Evolutionary conservation across 495 filamentous ascomycete species (phyloP).

Genomic region (Jackrogersella minutella): DNA sequence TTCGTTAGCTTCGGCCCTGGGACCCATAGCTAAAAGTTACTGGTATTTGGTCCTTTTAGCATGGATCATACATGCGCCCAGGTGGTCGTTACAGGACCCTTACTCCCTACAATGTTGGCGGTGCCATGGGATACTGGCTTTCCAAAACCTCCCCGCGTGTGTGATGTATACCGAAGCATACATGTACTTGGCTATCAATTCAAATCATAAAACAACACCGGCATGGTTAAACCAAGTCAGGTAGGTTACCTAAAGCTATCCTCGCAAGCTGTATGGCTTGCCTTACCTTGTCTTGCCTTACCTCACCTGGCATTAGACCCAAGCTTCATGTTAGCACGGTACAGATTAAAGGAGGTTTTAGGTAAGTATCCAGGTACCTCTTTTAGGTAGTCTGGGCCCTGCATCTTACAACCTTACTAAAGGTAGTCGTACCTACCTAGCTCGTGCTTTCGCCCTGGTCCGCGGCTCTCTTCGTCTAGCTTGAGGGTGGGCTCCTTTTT

Average conservation of each 20-base stretch:
- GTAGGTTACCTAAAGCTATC: conserved; percentile 6
- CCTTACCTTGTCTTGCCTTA: conserved; percentile 35
- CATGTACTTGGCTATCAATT: conserved; percentile 9
- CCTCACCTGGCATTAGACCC: conserved; percentile 33
- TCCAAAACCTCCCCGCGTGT: conserved; percentile 4
- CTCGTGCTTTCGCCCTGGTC: conserved; percentile 39
- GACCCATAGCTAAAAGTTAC: conserved; percentile 30
- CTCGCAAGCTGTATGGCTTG: conserved; percentile 22
- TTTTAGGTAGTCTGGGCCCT: conserved; percentile 36
- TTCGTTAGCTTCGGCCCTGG: conserved; percentile 27
- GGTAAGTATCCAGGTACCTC: conserved; percentile 28
- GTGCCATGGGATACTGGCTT: conserved; percentile 1
- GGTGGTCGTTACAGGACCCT: background rate
- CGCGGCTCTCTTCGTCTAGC: conserved; percentile 32
- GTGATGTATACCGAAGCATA: conserved; percentile 9
- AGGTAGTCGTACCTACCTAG: conserved; percentile 34
- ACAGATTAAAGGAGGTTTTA: conserved; percentile 3
- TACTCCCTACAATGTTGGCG: background rate
- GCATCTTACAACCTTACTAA: conserved; percentile 42
- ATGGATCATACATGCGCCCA: background rate
- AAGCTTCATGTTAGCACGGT: conserved; percentile 24
- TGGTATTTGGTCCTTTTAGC: conserved; percentile 16
- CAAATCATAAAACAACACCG: conserved; percentile 12
- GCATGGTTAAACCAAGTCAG: conserved; percentile 19
- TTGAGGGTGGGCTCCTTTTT: conserved; percentile 39